Base-by-base conservation (phyloP, 2,329 filamentous ascomycete species). In the Aspergillus sp. region DNA sequence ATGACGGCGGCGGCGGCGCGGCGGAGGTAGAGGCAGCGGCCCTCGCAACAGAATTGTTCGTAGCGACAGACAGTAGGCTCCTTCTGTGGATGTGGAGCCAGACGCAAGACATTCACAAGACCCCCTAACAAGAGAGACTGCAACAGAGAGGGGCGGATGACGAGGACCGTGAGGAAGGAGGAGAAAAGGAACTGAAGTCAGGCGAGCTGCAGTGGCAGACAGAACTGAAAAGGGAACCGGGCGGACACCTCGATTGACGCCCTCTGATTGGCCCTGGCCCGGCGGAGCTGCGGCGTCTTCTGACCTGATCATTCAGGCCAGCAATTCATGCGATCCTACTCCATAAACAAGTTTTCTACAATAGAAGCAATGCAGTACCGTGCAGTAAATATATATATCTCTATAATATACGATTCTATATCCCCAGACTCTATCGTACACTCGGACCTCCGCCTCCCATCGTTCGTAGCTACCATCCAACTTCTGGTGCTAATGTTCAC, bases 81-180 rank as follows among this genome's bases (percentile, higher is more conserved):
- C 69, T 71, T 72, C 65, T 71, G 67, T 64, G 71, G 53, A 60
- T 57, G 64, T 56, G 61, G 50, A 70, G 63, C 69, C 69, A 70
- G 66, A 59, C 67, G 60, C 63, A 68, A 73, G 72, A 75, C 75
- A 77, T 77, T 70, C 73, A 74, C 71, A 61, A 65, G 60, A 59
- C 57, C 61, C 62, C 59, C 59, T 60, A 63, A 38, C 54, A 45
- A 57, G 36, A 55, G 57, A 50, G 41, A 53, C 36, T 60, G 39
- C 8, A 38, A 59, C 32, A 36, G n/a, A 57, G 63, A 65, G 58
- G 62, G 59, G 50, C 57, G 58, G 55, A 63, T 63, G 61, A 63
- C 60, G 59, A 61, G 60, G 57, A 62, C 59, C 60, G 54, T 57
- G 52, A 52, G 56, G 51, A 47, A 48, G 28, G 50, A 30, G 58